Evolutionary conservation across 805 yeast genomes (phyloP), one percentile per base, ranked within the genome.

Genomic region (Metahyphopichia silvanorum): DNA sequence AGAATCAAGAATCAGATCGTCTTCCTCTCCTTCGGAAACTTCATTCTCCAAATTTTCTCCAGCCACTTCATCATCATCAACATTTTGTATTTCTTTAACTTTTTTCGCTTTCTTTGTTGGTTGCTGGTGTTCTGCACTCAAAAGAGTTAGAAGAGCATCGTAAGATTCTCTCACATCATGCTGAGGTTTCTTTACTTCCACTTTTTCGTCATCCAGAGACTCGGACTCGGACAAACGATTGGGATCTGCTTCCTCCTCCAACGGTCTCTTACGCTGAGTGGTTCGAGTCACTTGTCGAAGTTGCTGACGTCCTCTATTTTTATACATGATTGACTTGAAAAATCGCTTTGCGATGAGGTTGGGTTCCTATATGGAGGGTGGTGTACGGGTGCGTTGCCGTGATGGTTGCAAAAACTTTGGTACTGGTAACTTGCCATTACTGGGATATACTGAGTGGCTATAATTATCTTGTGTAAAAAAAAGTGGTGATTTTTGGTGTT

Each of bases 271-370:
- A 48, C 77, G 62, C 42, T 69, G 57, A 1, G 76, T 60, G 3
- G 80, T 70, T 57, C 86, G 71, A 6, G 75, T 74, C 18, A 82
- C 74, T 3, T 65, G 63, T 54, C 93, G 69, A 48, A 77, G 49
- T 39, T 78, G 79, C 31, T 68, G 68, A 53, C 93, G 69, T 3
- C 91, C 93, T n/a, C n/a, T n/a, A n/a, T n/a, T n/a, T n/a, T n/a
- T n/a, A n/a, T n/a, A n/a, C n/a, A n/a, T n/a, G n/a, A n/a, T n/a
- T n/a, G n/a, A n/a, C n/a, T n/a, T n/a, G n/a, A n/a, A n/a, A n/a
- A n/a, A n/a, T n/a, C n/a, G n/a, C n/a, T n/a, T n/a, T n/a, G n/a
- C n/a, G n/a, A n/a, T n/a, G n/a, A n/a, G n/a, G n/a, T n/a, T n/a
- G n/a, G n/a, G n/a, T n/a, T n/a, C n/a, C n/a, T n/a, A n/a, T n/a